Evolutionary conservation across 805 yeast genomes (phyloP).

Genomic region (Grigorovia transvaalensis): DNA sequence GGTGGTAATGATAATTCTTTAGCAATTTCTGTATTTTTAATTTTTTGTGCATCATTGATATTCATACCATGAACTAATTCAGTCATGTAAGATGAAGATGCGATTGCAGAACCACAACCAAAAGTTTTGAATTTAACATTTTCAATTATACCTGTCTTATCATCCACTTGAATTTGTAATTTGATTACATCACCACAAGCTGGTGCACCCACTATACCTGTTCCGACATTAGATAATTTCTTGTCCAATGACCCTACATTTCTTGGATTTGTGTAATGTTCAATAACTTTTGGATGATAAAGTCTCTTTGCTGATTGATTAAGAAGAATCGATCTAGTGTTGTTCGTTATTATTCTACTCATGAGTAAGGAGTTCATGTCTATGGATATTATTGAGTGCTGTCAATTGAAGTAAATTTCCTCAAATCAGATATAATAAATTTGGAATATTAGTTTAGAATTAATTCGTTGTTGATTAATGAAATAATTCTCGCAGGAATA

Average conservation of each 20-base stretch:
- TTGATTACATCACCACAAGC: conserved; percentile 99
- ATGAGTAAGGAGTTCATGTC: conserved; percentile 4
- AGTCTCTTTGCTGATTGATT: conserved; percentile 2
- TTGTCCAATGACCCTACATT: conserved; percentile 92
- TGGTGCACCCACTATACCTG: conserved; percentile 97
- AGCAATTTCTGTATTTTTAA: conserved; percentile 91
- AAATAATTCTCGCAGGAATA: too few species aligned
- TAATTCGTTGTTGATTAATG: too few species aligned
- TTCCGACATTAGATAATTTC: conserved; percentile 67
- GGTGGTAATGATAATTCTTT: conserved; percentile 93
- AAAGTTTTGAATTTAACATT: conserved; percentile 97
- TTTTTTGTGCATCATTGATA: conserved; percentile 82
- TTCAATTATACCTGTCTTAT: conserved; percentile 78
- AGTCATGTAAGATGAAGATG: conserved; percentile 89
- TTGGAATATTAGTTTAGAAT: too few species aligned
- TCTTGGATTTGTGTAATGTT: conserved; percentile 93
- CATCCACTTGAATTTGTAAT: conserved; percentile 87
- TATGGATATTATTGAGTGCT: too few species aligned
- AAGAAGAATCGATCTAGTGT: not conserved
- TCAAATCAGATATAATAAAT: too few species aligned
- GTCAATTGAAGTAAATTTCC: not conserved
- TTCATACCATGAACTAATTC: conserved; percentile 92
- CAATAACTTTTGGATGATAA: conserved; percentile 89
- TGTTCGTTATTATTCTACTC: not conserved
- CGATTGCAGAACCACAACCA: conserved; percentile 99